Base-by-base conservation (phyloP, 306 rosid genomes). In the Amphicarpaea edgeworthii region DNA sequence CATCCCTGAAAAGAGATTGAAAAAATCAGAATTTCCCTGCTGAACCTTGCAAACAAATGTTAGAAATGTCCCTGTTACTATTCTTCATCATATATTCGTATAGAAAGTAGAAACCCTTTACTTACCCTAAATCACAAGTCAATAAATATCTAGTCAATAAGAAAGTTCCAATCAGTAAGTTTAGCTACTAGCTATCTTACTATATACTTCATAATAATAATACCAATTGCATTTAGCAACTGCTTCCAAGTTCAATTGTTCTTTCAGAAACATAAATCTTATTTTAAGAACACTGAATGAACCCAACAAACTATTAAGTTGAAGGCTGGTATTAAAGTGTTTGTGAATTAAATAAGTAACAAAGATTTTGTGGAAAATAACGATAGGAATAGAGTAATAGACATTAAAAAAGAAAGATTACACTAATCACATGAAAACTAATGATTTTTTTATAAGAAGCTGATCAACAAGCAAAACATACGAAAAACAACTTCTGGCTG, bases 401-500 rank as follows among this genome's bases (percentile, higher is more conserved):
- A 20, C 8, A n/a, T n/a, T n/a, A 4, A 12, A 57, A 26, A 80
- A 50, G 20, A 51, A 79, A 64, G 34, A 68, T 49, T 46, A 64
- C 37, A 49, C 58, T 47, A 72, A 55, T 66, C 28, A 58, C 77
- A 76, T 55, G 79, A 63, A 71, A 75, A 46, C 64, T 58, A 28
- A 62, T 64, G 41, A 70, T 54, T 46, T 77, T 77, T 20, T 34
- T 38, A 30, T 30, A 50, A 38, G 67, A 26, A 84, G 70, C 34
- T 61, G 65, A 72, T 67, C 53, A 80, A 82, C 71, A 77, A 70
- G 78, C 41, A 75, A 82, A 80, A 72, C 96, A 70, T 94, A 91
- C 98, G 85, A 90, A 86, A 86, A 94, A 60, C 42, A 80, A 69
- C 77, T 70, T 79, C 96, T 95, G 17, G 87, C 59, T 26, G 89